Conservation (phyloP, 768 basidiomycete genomes). For the Fomitopsis pulvina region DNA sequence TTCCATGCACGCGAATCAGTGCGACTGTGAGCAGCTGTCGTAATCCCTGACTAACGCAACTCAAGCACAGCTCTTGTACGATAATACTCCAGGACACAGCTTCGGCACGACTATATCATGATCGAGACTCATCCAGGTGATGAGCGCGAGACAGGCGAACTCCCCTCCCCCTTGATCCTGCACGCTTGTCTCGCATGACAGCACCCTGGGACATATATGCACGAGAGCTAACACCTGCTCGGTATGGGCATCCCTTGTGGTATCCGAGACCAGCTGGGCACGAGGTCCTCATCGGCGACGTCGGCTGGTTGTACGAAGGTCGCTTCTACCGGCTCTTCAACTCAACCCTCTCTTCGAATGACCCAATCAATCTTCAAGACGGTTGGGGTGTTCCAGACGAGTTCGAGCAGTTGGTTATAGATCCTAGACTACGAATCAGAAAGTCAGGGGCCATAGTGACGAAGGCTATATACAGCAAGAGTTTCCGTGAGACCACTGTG, state of each 20-base stretch:
- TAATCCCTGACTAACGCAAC: neutral
- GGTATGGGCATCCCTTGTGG: constrained; percentile 12
- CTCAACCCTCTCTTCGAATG: constrained; percentile 2
- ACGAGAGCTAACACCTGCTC: constrained; percentile 1
- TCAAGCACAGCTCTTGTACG: neutral
- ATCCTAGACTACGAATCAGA: neutral
- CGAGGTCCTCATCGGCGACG: constrained; percentile 12
- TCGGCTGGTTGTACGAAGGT: constrained; percentile 11
- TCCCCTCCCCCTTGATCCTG: too few species aligned
- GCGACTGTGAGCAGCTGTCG: neutral
- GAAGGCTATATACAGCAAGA: neutral
- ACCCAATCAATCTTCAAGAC: constrained; percentile 1
- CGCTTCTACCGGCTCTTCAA: constrained; percentile 16
- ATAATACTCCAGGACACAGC: too few species aligned
- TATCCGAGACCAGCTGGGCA: constrained; percentile 7
- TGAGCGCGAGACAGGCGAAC: too few species aligned
- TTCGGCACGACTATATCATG: too few species aligned
- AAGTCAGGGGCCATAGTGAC: neutral
- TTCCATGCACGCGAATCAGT: neutral
- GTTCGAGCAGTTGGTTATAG: neutral
- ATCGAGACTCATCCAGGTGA: too few species aligned
- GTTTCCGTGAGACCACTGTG: neutral
- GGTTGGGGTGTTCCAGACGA: neutral
- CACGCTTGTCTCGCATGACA: too few species aligned
- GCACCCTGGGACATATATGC: constrained; percentile 5